Percentiles rank a stretch among this genome's conserved stretches.
Conservation (phyloP, 2,329 filamentous ascomycete species). For the Beauveria varroae region DNA sequence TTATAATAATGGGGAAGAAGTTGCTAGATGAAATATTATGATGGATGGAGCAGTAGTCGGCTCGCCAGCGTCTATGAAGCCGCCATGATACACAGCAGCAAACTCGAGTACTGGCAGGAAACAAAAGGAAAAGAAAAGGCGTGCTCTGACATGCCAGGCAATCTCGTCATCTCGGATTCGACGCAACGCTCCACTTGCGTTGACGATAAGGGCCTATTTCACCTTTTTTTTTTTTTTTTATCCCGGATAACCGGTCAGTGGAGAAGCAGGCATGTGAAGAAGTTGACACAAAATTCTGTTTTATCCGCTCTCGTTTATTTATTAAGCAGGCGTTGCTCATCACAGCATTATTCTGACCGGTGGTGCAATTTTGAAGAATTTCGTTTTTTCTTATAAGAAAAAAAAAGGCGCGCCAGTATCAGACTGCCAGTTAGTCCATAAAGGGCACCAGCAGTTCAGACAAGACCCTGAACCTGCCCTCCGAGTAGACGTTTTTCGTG, state of each 20-base stretch:
- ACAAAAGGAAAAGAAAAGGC: too few relatives aligned
- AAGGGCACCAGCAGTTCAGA: too few relatives aligned
- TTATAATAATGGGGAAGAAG: too few relatives aligned
- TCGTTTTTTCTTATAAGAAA: too few relatives aligned
- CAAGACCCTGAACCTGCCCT: too few relatives aligned
- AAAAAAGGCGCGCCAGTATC: too few relatives aligned
- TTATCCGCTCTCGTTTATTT: background rate
- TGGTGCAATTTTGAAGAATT: too few relatives aligned
- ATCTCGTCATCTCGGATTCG: conserved; percentile 8
- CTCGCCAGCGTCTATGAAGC: background rate
- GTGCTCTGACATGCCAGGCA: background rate
- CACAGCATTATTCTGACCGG: too few relatives aligned
- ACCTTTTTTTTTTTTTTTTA: background rate
- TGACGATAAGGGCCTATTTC: conserved; percentile 3
- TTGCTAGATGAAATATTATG: too few relatives aligned
- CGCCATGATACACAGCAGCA: background rate
- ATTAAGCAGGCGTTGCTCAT: too few relatives aligned
- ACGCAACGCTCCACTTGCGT: conserved; percentile 1
- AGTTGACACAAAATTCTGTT: background rate
- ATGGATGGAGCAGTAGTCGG: background rate
- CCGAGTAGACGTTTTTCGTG: too few relatives aligned
- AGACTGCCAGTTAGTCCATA: too few relatives aligned
- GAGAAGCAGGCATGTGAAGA: background rate
- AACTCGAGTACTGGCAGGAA: background rate
- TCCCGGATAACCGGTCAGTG: background rate